Evolutionary conservation across 495 filamentous ascomycete species (phyloP).

Genomic region (Neurospora sp.): DNA sequence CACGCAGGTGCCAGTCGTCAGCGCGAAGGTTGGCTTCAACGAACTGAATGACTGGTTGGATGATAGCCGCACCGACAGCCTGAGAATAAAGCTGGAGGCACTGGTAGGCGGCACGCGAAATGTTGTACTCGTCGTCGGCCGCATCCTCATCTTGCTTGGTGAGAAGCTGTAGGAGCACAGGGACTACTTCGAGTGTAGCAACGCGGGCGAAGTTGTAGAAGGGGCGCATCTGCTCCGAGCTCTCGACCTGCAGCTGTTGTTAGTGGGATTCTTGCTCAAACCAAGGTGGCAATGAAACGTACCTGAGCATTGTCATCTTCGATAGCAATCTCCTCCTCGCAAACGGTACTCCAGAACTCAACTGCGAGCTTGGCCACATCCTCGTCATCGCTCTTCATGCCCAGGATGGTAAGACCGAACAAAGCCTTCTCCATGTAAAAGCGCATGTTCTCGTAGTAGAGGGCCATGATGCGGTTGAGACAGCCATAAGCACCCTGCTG

Average conservation of each 20-base stretch:
- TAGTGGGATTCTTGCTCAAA: conserved; percentile 5
- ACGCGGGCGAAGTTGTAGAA: conserved; percentile 88
- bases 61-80: conserved; percentile 70
- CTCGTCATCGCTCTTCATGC: conserved; percentile 96
- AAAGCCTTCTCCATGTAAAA: conserved; percentile 99
- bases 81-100: conserved; percentile 92
- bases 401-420: conserved; percentile 95
- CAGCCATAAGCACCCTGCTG: conserved; percentile 94
- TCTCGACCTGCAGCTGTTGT: conserved; percentile 45
- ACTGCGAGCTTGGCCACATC: conserved; percentile 96
- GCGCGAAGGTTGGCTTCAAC: conserved; percentile 83
- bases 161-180: conserved; percentile 76
- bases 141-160: conserved; percentile 98
- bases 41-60: conserved; percentile 73
- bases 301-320: conserved; percentile 93
- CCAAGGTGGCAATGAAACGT: conserved; percentile 14
- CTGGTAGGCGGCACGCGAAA: conserved; percentile 90
- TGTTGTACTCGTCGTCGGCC: conserved; percentile 90
- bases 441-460: conserved; percentile 98
- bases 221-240: conserved; percentile 64
- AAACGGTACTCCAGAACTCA: conserved; percentile 99
- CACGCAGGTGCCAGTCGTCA: conserved; percentile 85
- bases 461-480: conserved; percentile 92
- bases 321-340: conserved; percentile 94
- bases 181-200: conserved; percentile 84